These are phyloP conservation scores for Thuidium tamariscinum DNA, from an alignment of 225 moss, liverwort and hornwort genomes.

Conservation along the genomic window DNA sequence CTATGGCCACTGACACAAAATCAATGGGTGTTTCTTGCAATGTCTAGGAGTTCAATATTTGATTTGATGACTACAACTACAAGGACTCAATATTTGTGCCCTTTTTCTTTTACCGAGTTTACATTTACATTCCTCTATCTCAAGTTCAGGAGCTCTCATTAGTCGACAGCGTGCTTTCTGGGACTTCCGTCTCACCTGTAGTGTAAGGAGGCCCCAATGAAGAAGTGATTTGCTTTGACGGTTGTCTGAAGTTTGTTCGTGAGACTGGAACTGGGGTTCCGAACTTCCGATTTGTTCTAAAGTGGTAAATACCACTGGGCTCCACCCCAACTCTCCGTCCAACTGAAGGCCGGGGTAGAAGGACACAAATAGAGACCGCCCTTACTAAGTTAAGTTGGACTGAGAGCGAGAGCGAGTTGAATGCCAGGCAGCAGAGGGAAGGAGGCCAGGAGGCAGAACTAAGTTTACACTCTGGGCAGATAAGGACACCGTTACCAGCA, in stretches of 20 bases:
- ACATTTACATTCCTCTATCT: background rate
- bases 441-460: background rate
- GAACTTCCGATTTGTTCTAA: background rate
- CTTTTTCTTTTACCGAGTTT: background rate
- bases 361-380: background rate
- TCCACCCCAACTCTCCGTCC: background rate
- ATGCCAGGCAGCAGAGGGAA: background rate
- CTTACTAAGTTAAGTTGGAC: background rate
- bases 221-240: background rate
- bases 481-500: conserved; percentile 20
- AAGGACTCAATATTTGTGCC: background rate
- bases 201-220: background rate
- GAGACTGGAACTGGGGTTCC: too few relatives aligned
- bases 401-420: background rate
- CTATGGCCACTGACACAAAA: background rate
- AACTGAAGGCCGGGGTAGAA: background rate
- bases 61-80: background rate
- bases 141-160: background rate
- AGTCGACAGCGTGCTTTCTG: background rate
- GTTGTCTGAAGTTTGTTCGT: too few relatives aligned
- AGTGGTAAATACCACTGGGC: background rate
- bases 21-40: background rate
- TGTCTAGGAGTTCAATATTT: background rate
- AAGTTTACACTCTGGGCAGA: background rate
- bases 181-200: too few relatives aligned